Evolutionary conservation across 2,329 filamentous ascomycete species (phyloP).

Genomic region (Truncatella angustata): DNA sequence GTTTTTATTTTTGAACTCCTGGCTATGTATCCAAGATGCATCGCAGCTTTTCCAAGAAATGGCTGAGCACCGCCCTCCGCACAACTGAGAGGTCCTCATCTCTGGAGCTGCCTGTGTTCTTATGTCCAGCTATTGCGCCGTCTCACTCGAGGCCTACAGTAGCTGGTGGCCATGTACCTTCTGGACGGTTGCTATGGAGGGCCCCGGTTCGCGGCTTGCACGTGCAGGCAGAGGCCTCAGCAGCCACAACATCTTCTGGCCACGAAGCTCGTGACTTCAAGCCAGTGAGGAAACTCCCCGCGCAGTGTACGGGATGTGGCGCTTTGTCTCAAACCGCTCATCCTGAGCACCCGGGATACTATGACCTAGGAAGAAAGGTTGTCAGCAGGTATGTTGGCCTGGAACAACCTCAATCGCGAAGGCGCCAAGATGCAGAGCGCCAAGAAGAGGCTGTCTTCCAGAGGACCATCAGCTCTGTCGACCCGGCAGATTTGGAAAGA

Average conservation of each 20-base stretch:
- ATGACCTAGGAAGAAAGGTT: constrained; percentile 47
- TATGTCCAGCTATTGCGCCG: constrained; percentile 43
- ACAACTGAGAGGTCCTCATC: constrained; percentile 34
- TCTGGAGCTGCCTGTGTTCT: constrained; percentile 43
- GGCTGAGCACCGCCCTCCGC: constrained; percentile 41
- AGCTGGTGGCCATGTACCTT: constrained; percentile 10
- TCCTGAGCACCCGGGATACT: constrained; percentile 55
- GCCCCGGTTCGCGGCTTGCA: constrained; percentile 27
- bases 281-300: constrained; percentile 40
- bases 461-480: constrained; percentile 41
- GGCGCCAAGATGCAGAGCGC: constrained; percentile 12
- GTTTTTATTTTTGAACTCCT: background rate
- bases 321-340: constrained; percentile 58
- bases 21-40: constrained; percentile 34
- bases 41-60: constrained; percentile 39
- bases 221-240: constrained; percentile 15
- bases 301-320: constrained; percentile 63
- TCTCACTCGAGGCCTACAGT: constrained; percentile 12
- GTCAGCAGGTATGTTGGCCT: constrained; percentile 47
- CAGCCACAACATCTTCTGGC: background rate
- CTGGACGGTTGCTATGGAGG: constrained; percentile 18
- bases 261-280: background rate
- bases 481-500: constrained; percentile 38
- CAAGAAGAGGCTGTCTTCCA: constrained; percentile 47
- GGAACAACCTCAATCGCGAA: constrained; percentile 22